phyloP scores from a whole-genome alignment of 805 yeast species.

The Kuraishia cidri region DNA sequence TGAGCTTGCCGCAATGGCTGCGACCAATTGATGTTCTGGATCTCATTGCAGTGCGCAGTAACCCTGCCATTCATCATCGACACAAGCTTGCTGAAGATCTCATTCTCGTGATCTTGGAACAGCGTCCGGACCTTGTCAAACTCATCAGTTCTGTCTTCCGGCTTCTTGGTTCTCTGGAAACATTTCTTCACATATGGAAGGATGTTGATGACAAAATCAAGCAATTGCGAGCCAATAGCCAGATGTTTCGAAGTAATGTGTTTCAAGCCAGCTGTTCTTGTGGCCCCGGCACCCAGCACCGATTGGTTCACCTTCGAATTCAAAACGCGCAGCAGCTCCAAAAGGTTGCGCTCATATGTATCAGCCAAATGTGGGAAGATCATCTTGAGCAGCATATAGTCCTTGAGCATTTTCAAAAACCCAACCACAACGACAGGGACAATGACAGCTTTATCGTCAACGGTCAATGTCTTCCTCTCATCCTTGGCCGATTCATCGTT shows the following conservation, averaged over 20 bases:
- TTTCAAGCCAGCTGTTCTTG: slow-evolving; percentile 61
- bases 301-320: slow-evolving; percentile 50
- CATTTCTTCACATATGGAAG: slow-evolving; percentile 24
- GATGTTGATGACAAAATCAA: slow-evolving; percentile 34
- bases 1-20: slow-evolving; percentile 30
- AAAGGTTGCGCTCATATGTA: slow-evolving; percentile 30
- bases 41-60: slow-evolving; percentile 35
- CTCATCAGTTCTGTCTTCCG: slow-evolving; percentile 22
- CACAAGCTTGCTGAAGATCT: slow-evolving; percentile 55
- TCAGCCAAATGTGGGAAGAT: slow-evolving; percentile 40
- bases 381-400: slow-evolving; percentile 45
- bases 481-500: slow-evolving; percentile 19
- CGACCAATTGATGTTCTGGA: slow-evolving; percentile 42
- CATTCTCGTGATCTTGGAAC: slow-evolving; percentile 53
- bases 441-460: slow-evolving; percentile 48
- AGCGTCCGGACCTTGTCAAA: slow-evolving; percentile 29
- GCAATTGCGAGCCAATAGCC: slow-evolving; percentile 58
- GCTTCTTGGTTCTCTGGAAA: slow-evolving; percentile 14
- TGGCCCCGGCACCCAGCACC: slow-evolving; percentile 69
- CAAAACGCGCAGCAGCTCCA: slow-evolving; percentile 37
- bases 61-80: slow-evolving; percentile 64
- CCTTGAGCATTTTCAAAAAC: slow-evolving; percentile 31
- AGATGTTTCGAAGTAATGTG: slow-evolving; percentile 70
- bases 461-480: slow-evolving; percentile 24
- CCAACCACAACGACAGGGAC: slow-evolving; percentile 41